Base-by-base conservation (phyloP, 441 rosid genomes). In the Viola pubescens region DNA sequence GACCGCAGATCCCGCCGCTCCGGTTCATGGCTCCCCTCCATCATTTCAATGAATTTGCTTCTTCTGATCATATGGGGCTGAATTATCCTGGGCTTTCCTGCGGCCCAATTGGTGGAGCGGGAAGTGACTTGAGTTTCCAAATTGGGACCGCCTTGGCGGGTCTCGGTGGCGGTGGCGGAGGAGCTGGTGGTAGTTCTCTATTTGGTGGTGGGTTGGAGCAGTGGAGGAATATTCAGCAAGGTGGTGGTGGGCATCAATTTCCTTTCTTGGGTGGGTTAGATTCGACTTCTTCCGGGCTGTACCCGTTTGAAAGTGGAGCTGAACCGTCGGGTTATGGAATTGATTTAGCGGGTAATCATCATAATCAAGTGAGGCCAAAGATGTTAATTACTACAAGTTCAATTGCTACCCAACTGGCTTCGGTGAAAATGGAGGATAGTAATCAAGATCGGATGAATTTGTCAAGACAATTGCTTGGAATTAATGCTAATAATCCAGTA, bases 361-460 rank as follows among this genome's bases (percentile, higher is more conserved):
- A 26, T 26, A 26, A 26, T 26, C 34, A 69, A 14, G 47, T 65
- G 48, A 71, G 82, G 58, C 76, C 81, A 6, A 79, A 76, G 57
- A 37, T 83, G 40, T 65, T 26, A 26, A 2, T 26, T 26, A 26
- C 34, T 26, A 26, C 87, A 1, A 54, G 69, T 65, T 68, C 89
- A 12, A 71, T 62, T 51, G 61, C 64, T 10, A 70, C 86, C 7
- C 91, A 80, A 66, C 50, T 73, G 54, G 79, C 89, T 55, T 70
- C 89, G 2, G 88, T 88, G 77, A 86, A 91, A 77, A 82, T 78
- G 83, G 98, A 91, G 73, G 96, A 80, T 5, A 79, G 62, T 9
- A 43, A 43, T 43, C 46, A 9, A 49, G 77, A 60, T 42, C 76
- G 54, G 64, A 45, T 69, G 64, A 80, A 69, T 60, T 69, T 86